A percentile compares a stretch with the other conserved stretches of the same genome.
phyloP scores from a whole-genome alignment of 208 protist species.

The Herpetomonas muscarum region DNA sequence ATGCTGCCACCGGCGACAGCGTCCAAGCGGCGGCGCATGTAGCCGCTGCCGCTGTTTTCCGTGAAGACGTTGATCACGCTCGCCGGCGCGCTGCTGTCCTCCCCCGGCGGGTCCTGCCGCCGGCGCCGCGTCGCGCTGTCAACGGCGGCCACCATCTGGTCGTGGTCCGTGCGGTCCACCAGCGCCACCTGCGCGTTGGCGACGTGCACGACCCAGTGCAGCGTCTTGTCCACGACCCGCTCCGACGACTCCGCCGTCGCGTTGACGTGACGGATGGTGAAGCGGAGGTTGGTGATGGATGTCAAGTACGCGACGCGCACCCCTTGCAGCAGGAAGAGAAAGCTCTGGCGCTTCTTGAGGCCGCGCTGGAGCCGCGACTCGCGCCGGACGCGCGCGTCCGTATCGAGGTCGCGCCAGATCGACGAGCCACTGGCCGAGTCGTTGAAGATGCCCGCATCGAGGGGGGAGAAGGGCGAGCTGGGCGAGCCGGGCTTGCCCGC shows the following conservation, averaged over 20 bases:
- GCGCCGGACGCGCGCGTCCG: too few species aligned
- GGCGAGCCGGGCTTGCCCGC: not conserved
- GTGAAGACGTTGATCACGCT: not conserved
- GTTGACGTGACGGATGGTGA: slow-evolving; percentile 52
- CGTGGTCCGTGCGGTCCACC: slow-evolving; percentile 83
- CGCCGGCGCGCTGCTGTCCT: too few species aligned
- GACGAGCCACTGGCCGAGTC: too few species aligned
- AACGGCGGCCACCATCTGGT: slow-evolving; percentile 41
- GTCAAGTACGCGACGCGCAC: slow-evolving; percentile 75
- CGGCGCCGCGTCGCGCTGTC: slow-evolving; percentile 2
- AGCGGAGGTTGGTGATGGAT: slow-evolving; percentile 74
- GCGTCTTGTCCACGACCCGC: slow-evolving; percentile 21
- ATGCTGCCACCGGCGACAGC: not conserved
- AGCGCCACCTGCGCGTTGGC: slow-evolving; percentile 64
- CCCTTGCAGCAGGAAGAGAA: slow-evolving; percentile 69
- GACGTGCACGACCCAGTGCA: slow-evolving; percentile 61
- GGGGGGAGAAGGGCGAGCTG: too few species aligned
- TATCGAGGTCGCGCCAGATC: not conserved
- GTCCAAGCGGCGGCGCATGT: too few species aligned
- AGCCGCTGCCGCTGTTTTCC: not conserved
- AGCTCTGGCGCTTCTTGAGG: slow-evolving; percentile 18
- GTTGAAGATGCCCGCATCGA: too few species aligned
- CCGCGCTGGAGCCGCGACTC: not conserved
- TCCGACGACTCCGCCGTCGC: slow-evolving; percentile 42
- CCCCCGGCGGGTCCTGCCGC: not conserved